Conservation (phyloP, 1,284 basidiomycete genomes). For the Rhodotorula sp. region DNA sequence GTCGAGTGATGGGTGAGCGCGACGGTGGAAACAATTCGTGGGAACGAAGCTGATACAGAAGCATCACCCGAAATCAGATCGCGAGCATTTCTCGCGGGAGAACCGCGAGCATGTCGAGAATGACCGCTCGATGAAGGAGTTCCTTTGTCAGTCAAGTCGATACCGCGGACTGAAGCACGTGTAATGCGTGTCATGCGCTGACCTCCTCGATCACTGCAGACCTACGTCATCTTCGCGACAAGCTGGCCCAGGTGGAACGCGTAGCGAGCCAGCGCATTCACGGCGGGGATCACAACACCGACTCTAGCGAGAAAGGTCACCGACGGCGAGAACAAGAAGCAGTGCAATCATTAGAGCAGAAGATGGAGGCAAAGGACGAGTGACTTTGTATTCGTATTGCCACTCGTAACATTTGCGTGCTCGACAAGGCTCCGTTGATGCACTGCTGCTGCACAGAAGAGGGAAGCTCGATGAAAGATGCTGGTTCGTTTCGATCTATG, state of each 20-base stretch:
- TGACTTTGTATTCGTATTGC: too few relatives aligned
- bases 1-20: conserved; percentile 18
- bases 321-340: neutral
- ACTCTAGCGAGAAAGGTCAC: neutral
- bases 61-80: neutral
- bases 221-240: conserved; percentile 14
- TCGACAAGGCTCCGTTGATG: too few relatives aligned
- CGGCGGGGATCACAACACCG: neutral
- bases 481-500: neutral
- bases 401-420: too few relatives aligned
- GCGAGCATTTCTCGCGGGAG: conserved; percentile 10
- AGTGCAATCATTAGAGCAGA: too few relatives aligned
- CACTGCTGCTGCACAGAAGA: too few relatives aligned
- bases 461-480: too few relatives aligned
- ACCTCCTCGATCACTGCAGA: neutral
- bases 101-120: conserved; percentile 26
- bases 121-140: conserved; percentile 21
- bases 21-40: too few relatives aligned
- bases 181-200: too few relatives aligned
- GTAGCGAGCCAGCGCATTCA: conserved; percentile 1
- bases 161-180: too few relatives aligned
- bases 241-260: conserved; percentile 9
- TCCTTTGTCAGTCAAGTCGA: conserved; percentile 21
- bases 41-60: neutral
- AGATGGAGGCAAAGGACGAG: too few relatives aligned